Base-by-base conservation (phyloP, 1,284 basidiomycete genomes). In the Sphagnurus paluster region DNA sequence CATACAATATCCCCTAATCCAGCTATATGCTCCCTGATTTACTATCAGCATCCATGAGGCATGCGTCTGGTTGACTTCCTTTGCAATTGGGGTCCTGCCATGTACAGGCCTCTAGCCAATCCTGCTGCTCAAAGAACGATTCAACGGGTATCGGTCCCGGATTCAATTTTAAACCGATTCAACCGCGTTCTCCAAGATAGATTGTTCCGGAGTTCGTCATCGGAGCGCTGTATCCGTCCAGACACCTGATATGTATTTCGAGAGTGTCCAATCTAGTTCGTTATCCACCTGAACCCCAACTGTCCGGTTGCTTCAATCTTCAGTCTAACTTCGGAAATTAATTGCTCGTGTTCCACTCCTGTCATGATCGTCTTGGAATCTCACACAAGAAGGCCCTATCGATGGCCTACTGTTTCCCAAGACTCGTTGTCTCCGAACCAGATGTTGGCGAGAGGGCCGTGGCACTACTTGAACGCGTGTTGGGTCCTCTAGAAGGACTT, bases 321-420 rank as follows among this genome's bases (percentile, higher is more conserved):
- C 37, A 41, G 42, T 34, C 46, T 48, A 23, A 24, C 50, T 46
- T 53, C 58, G 58, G 58, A 60, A 55, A 60, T 60, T 53, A 60
- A 57, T 49, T 50, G 43, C 52, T 55, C 58, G 48, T 60, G 57
- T 60, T 52, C 14, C 26, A 32, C 36, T 37, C 42, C 53, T 52
- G 45, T 32, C 42, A 44, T 41, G 48, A 43, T 45, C 44, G 39
- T 44, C 45, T 38, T 48, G 47, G 25, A 25, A 45, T 47, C 24
- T 39, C 39, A 33, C 41, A 39, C 25, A 44, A 25, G 38, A 36
- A 34, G 40, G 49, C 41, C 44, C 49, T 50, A 56, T 55, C 51
- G 53, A 54, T 54, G 49, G 21, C 13, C 8, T 5, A 29, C 29
- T 25, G 17, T 20, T 43, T 34, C 21, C 17, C 33, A 35, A 13